phyloP scores from a whole-genome alignment of 805 yeast species.

The Wickerhamomyces hampshirensis region DNA sequence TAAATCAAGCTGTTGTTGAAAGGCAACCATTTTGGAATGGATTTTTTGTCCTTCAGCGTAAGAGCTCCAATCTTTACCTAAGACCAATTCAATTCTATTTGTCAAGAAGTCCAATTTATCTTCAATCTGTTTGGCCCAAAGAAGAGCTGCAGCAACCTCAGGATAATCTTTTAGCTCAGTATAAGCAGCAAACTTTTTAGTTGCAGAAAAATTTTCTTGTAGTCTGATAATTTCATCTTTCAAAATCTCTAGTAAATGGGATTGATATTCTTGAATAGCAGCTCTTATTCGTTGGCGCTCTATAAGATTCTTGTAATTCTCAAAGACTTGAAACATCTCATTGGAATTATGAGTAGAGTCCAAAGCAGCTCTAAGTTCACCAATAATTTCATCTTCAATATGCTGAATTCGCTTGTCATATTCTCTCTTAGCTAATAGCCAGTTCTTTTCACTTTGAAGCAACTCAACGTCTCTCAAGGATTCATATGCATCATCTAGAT shows the following conservation, averaged over 20 bases:
- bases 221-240: constrained; percentile 41
- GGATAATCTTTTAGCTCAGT: constrained; percentile 44
- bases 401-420: constrained; percentile 40
- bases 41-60: constrained; percentile 67
- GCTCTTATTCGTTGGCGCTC: constrained; percentile 49
- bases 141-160: constrained; percentile 38
- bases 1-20: constrained; percentile 44
- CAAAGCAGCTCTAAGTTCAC: constrained; percentile 34
- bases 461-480: constrained; percentile 34
- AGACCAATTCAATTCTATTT: constrained; percentile 41
- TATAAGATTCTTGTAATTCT: constrained; percentile 43
- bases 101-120: constrained; percentile 38
- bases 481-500: constrained; percentile 38
- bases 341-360: constrained; percentile 35
- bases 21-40: constrained; percentile 39
- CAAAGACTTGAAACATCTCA: constrained; percentile 49
- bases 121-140: constrained; percentile 51
- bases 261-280: constrained; percentile 58
- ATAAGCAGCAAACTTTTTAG: constrained; percentile 31
- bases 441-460: constrained; percentile 32
- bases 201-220: constrained; percentile 35
- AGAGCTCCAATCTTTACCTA: constrained; percentile 58
- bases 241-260: constrained; percentile 42
- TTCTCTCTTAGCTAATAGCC: constrained; percentile 36
- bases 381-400: constrained; percentile 43